These are phyloP conservation scores for Colletotrichum abscissum DNA, from an alignment of 2,329 filamentous ascomycete genomes.

Conservation along the genomic window DNA sequence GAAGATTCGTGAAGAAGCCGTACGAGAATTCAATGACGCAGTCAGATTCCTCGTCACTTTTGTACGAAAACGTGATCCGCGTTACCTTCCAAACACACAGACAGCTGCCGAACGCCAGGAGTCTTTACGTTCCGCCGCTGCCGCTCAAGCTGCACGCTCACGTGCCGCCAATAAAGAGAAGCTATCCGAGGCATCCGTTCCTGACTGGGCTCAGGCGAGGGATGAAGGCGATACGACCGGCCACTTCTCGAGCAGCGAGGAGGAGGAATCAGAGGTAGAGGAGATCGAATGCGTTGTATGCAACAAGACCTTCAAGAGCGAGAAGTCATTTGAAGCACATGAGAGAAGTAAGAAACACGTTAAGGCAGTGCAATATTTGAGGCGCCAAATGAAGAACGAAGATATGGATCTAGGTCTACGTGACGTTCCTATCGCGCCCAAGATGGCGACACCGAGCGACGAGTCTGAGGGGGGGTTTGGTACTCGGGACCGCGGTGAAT, in stretches of 20 bases:
- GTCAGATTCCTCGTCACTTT: slow-evolving; percentile 89
- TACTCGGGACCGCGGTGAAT: not conserved
- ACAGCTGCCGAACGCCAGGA: slow-evolving; percentile 85
- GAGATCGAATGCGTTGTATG: slow-evolving; percentile 82
- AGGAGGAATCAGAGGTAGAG: slow-evolving; percentile 64
- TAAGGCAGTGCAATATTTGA: slow-evolving; percentile 85
- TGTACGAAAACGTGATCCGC: slow-evolving; percentile 89
- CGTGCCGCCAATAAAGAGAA: slow-evolving; percentile 85
- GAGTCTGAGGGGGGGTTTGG: slow-evolving; percentile 15
- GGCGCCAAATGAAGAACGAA: slow-evolving; percentile 85
- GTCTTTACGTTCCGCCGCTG: slow-evolving; percentile 79
- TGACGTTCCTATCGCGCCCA: not conserved
- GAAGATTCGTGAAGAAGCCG: slow-evolving; percentile 82
- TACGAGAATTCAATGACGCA: slow-evolving; percentile 91
- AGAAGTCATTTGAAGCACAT: slow-evolving; percentile 90
- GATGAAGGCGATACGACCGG: slow-evolving; percentile 54
- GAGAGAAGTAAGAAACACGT: slow-evolving; percentile 97
- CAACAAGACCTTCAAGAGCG: slow-evolving; percentile 85
- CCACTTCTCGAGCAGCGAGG: slow-evolving; percentile 71
- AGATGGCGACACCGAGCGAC: not conserved
- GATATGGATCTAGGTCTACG: slow-evolving; percentile 65
- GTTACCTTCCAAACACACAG: slow-evolving; percentile 81
- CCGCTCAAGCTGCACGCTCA: slow-evolving; percentile 85
- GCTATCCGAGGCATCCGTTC: slow-evolving; percentile 71
- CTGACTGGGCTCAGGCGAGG: slow-evolving; percentile 79